A percentile compares a stretch with the other conserved stretches of the same genome.
Conservation (phyloP, 2,329 filamentous ascomycete species). For the Cytospora paraplurivora region DNA sequence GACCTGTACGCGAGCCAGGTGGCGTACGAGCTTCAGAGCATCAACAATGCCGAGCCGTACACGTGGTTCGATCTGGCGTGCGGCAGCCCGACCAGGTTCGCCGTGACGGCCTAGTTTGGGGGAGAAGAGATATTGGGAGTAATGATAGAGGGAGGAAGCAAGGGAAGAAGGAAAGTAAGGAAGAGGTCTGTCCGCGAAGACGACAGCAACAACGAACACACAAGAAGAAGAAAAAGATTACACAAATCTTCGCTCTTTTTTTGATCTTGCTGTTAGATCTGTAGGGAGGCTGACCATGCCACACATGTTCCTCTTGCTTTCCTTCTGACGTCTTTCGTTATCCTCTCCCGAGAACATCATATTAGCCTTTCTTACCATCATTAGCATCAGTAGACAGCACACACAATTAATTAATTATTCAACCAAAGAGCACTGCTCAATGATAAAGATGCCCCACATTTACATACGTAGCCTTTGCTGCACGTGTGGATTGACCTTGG, state of each 20-base stretch:
- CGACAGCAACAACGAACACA: too few species aligned
- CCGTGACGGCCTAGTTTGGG: neutral
- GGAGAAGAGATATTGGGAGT: neutral
- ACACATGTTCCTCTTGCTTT: neutral
- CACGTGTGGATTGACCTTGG: too few species aligned
- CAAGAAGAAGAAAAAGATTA: too few species aligned
- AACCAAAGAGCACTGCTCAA: neutral
- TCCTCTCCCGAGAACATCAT: neutral
- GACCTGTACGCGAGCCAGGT: slow-evolving; percentile 41
- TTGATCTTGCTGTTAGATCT: too few species aligned
- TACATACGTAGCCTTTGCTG: neutral
- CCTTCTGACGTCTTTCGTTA: neutral
- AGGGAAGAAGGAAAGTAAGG: too few species aligned
- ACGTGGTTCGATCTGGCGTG: slow-evolving; percentile 43
- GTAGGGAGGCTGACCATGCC: neutral
- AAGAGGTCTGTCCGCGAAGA: too few species aligned
- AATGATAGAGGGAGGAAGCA: too few species aligned
- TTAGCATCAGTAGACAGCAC: slow-evolving; percentile 2
- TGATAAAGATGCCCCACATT: neutral
- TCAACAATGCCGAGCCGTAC: slow-evolving; percentile 37
- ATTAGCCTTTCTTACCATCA: slow-evolving; percentile 1
- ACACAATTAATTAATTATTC: neutral
- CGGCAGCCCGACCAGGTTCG: slow-evolving; percentile 37
- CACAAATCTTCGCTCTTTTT: too few species aligned
- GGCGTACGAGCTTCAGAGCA: slow-evolving; percentile 35